These are phyloP conservation scores for Breviolum minutum DNA, from an alignment of 73 alveolate genomes.

Conservation along the genomic window DNA sequence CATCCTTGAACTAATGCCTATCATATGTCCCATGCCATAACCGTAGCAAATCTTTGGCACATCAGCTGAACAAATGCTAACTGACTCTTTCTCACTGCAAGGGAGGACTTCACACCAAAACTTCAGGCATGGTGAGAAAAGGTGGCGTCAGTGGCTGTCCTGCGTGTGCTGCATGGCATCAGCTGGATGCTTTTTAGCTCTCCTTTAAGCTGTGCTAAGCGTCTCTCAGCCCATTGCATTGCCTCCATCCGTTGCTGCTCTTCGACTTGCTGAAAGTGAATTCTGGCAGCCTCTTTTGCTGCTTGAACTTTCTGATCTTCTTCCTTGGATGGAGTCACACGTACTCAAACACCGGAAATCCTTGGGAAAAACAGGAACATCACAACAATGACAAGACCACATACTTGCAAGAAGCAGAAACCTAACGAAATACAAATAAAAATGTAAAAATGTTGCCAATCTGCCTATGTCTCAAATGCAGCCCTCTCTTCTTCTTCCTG, in stretches of 20 bases:
- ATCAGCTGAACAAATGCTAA: not conserved
- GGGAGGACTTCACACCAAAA: not conserved
- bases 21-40: too few relatives aligned
- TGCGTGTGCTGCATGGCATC: conserved; percentile 35
- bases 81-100: not conserved
- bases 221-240: conserved; percentile 50
- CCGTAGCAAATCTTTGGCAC: not conserved
- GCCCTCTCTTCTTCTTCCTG: conserved; percentile 7
- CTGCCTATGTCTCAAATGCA: not conserved
- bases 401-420: not conserved
- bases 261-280: not conserved
- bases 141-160: not conserved
- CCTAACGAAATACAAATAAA: not conserved
- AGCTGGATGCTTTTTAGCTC: conserved; percentile 28
- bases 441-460: not conserved
- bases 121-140: not conserved
- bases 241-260: conserved; percentile 31
- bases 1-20: too few relatives aligned
- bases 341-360: not conserved
- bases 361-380: not conserved
- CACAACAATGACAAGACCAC: not conserved
- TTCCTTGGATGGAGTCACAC: not conserved
- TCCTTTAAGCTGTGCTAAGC: conserved; percentile 39
- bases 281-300: not conserved
- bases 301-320: not conserved